These are phyloP conservation scores for Calocybe gangraenosa DNA, from an alignment of 768 basidiomycete genomes.

Conservation along the genomic window DNA sequence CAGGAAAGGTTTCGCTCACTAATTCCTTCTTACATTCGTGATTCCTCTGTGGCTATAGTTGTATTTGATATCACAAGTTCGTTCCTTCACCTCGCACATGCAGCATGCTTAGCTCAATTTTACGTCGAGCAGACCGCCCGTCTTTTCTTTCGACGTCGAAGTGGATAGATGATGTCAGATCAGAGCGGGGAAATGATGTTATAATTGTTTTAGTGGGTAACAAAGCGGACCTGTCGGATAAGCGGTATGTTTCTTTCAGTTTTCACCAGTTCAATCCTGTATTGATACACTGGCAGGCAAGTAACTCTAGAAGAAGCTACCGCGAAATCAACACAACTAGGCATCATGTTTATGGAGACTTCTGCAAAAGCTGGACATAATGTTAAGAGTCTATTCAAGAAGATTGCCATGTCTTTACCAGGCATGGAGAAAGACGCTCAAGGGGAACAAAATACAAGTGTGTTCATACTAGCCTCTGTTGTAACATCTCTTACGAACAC, in stretches of 20 bases:
- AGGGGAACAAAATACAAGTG: constrained; percentile 53
- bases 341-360: constrained; percentile 99
- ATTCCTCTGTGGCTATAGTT: constrained; percentile 97
- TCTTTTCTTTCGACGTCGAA: constrained; percentile 98
- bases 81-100: constrained; percentile 23
- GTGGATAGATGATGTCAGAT: constrained; percentile 99
- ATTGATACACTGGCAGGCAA: constrained; percentile 58
- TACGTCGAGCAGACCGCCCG: constrained; percentile 64
- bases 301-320: constrained; percentile 99
- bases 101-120: constrained; percentile 2
- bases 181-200: constrained; percentile 95
- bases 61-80: constrained; percentile 98
- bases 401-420: constrained; percentile 96
- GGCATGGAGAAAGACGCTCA: constrained; percentile 88
- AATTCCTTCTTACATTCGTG: constrained; percentile 98
- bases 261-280: no score
- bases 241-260: constrained; percentile 60
- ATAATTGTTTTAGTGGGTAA: constrained; percentile 98
- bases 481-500: constrained; percentile 6
- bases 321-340: constrained; percentile 81
- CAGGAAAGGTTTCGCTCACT: constrained; percentile 96
- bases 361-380: constrained; percentile 99
- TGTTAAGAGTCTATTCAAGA: constrained; percentile 98
- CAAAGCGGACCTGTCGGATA: constrained; percentile 98
- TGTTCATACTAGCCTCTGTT: constrained; percentile 12